Percentiles rank a stretch among this genome's conserved stretches.
phyloP scores from a whole-genome alignment of 1,284 basidiomycete species.

The Singerocomus rubriflavus region DNA sequence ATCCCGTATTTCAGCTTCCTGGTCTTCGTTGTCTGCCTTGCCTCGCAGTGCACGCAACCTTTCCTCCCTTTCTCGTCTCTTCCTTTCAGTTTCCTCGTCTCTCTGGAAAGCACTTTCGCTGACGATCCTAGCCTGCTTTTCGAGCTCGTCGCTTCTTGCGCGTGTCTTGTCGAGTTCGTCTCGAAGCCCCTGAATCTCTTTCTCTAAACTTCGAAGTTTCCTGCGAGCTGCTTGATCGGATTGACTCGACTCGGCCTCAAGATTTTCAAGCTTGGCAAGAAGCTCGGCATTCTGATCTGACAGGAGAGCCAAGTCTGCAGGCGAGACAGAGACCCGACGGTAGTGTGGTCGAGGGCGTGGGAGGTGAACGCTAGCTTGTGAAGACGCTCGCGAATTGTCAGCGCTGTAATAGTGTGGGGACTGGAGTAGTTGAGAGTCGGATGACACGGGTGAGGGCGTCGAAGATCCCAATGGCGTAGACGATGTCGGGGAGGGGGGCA shows the following conservation, averaged over 20 bases:
- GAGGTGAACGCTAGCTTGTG: constrained; percentile 18
- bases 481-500: constrained; percentile 42
- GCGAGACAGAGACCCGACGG: constrained; percentile 62
- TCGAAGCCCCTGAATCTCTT: constrained; percentile 66
- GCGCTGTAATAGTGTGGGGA: constrained; percentile 35
- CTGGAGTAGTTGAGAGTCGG: constrained; percentile 34
- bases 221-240: constrained; percentile 67
- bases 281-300: constrained; percentile 82
- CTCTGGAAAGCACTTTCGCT: constrained; percentile 40
- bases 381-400: constrained; percentile 20
- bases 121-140: constrained; percentile 51
- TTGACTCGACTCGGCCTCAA: constrained; percentile 66
- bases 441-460: constrained; percentile 29
- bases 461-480: constrained; percentile 32
- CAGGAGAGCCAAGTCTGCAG: constrained; percentile 64
- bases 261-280: constrained; percentile 64
- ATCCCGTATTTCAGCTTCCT: constrained; percentile 41
- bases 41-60: constrained; percentile 45
- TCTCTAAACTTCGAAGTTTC: constrained; percentile 68
- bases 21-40: constrained; percentile 35
- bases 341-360: constrained; percentile 36
- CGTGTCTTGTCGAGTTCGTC: constrained; percentile 73
- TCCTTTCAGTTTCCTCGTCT: constrained; percentile 46
- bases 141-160: constrained; percentile 63
- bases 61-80: constrained; percentile 56